phyloP scores from a whole-genome alignment of 352 stramenopile species.

The Phytopythium sindhum region DNA sequence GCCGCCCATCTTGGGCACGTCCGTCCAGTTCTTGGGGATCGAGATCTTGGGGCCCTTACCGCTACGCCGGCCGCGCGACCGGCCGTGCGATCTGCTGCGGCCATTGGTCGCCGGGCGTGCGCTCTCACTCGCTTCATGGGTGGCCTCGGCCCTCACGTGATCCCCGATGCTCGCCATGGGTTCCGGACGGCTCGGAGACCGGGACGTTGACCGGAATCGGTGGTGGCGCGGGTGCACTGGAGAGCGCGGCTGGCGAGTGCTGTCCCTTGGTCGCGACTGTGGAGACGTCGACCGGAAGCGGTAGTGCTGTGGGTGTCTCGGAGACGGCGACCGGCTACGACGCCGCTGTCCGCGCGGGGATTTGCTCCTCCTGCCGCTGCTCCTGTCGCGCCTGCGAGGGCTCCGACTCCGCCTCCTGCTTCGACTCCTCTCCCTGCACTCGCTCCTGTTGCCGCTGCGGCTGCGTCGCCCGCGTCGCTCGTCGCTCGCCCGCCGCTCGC shows the following conservation, averaged over 20 bases:
- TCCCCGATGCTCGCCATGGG: not conserved
- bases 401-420: conserved; percentile 1
- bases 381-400: conserved; percentile 7
- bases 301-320: not conserved
- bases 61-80: not conserved
- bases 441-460: conserved; percentile 7
- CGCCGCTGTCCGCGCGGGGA: conserved; percentile 1
- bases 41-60: conserved; percentile 27
- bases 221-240: not conserved
- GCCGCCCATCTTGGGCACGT: conserved; percentile 73
- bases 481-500: not conserved
- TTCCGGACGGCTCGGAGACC: not conserved
- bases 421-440: conserved; percentile 1
- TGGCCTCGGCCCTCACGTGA: not conserved
- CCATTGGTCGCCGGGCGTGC: not conserved
- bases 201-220: not conserved
- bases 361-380: not conserved
- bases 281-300: not conserved
- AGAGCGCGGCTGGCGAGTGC: not conserved
- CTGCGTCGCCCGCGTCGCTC: conserved; percentile 2
- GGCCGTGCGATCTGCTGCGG: not conserved
- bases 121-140: not conserved
- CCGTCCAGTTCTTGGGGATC: conserved; percentile 78
- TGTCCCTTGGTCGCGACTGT: not conserved
- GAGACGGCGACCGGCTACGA: conserved; percentile 11